Evolutionary conservation across 352 stramenopile genomes (phyloP).

Genomic region (Globisporangium viniferum): DNA sequence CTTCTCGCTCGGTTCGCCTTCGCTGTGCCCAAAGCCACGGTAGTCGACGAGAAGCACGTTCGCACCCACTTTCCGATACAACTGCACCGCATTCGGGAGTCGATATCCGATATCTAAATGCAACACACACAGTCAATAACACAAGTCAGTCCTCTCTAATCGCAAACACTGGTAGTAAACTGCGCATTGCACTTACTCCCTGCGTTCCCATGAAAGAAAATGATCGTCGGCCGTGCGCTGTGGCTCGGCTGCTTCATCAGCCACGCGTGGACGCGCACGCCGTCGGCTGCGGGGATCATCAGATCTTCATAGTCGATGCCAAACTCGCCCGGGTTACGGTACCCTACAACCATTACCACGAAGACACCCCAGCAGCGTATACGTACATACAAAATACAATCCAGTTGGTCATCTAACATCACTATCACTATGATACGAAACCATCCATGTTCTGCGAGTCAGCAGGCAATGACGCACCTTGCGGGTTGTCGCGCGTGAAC

Average conservation of each 20-base stretch:
- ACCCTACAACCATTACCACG: slow-evolving; percentile 40
- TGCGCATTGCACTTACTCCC: slow-evolving; percentile 51
- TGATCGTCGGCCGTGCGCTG: slow-evolving; percentile 69
- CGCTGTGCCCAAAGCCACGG: slow-evolving; percentile 90
- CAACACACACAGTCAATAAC: neutral
- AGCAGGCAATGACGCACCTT: slow-evolving; percentile 28
- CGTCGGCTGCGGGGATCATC: slow-evolving; percentile 82
- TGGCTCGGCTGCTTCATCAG: slow-evolving; percentile 85
- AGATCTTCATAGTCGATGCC: slow-evolving; percentile 89
- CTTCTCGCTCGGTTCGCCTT: slow-evolving; percentile 81
- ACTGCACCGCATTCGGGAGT: slow-evolving; percentile 90
- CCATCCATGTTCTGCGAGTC: neutral
- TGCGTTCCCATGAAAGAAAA: slow-evolving; percentile 96
- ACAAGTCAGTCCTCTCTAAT: neutral
- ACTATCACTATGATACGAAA: neutral
- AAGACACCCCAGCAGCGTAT: neutral
- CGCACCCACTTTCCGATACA: slow-evolving; percentile 83
- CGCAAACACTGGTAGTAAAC: neutral
- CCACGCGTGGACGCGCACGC: slow-evolving; percentile 90
- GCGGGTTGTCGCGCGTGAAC: slow-evolving; percentile 78
- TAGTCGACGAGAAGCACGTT: slow-evolving; percentile 96
- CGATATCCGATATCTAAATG: slow-evolving; percentile 89
- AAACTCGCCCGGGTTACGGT: slow-evolving; percentile 84
- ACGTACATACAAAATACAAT: neutral
- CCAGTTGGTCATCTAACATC: neutral